Evolutionary conservation across 768 basidiomycete genomes (phyloP).

Genomic region (Amanita exitialis): DNA sequence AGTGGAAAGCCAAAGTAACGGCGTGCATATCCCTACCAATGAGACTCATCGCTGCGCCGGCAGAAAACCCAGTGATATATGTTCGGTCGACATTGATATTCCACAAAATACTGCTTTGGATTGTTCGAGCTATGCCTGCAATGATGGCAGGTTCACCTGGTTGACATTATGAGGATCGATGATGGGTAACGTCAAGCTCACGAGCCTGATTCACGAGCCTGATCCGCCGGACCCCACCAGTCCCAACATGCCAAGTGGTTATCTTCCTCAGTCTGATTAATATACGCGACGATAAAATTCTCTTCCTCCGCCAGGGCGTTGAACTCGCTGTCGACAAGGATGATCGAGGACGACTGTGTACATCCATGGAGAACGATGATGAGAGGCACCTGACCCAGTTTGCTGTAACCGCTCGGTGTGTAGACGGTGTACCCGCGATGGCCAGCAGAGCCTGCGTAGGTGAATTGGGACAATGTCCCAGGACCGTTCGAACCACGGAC

Average conservation of each 20-base stretch:
- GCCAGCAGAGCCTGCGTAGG: background rate
- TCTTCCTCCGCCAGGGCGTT: background rate
- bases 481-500: background rate
- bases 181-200: background rate
- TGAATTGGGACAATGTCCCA: background rate
- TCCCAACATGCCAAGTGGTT: background rate
- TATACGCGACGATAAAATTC: background rate
- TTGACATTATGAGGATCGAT: background rate
- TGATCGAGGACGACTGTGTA: background rate
- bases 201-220: background rate
- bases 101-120: background rate
- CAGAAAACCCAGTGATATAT: background rate
- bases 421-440: background rate
- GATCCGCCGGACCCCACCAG: background rate
- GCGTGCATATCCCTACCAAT: background rate
- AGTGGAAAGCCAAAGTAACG: background rate
- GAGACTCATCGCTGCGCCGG: background rate
- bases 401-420: background rate
- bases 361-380: background rate
- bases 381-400: background rate
- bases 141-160: constrained; percentile 1
- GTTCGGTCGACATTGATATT: background rate
- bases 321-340: background rate
- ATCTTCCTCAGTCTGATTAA: background rate
- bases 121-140: background rate